Evolutionary conservation across 2,329 filamentous ascomycete species (phyloP), one percentile per base, ranked within the genome.

Genomic region (Fusarium phyllophilum): DNA sequence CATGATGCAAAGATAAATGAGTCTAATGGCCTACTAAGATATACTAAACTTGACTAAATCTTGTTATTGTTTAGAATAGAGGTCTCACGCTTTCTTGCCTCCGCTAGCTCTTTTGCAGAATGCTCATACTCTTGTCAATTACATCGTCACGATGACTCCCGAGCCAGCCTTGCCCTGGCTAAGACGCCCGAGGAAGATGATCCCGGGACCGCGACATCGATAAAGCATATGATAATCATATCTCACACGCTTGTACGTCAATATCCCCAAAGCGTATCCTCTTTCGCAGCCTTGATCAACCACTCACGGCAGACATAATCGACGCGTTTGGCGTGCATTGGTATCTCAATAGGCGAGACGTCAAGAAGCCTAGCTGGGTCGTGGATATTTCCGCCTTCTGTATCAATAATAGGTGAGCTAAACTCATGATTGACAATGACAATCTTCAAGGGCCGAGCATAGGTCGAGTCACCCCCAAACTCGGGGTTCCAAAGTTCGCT

Each of bases 271-370:
- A 75, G 31, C 13, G 38, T 62, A 22, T 52, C 61, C 6, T 75
- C 31, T 14, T 44, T 73, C 7, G 72, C 73, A 15, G 62, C 29
- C 24, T 55, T 41, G 26, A 75, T 61, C 20, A 75, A 8, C 72
- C 72, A 75, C 12, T 75, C 55, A 4, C 67, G 57, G n/a, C 66
- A 75, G 6, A 69, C 62, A 58, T 70, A 55, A 31, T 73, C 72
- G 4, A 68, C 52, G 7, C 70, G 57, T 14, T 61, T 62, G 5
- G 48, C 55, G 6, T 48, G 33, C 11, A 75, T 52, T 0, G 69
- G 72, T 15, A 75, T 57, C 22, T 63, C 62, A 18, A 64, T 24
- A 9, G n/a, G 22, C 8, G 51, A 61, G 6, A 75, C 59, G 2
- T 68, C 44, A 0, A 75, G 26, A 9, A 75, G 51, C 0, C 65